Base-by-base conservation (phyloP, 2,329 filamentous ascomycete genomes). In the Exophiala alcalophila region DNA sequence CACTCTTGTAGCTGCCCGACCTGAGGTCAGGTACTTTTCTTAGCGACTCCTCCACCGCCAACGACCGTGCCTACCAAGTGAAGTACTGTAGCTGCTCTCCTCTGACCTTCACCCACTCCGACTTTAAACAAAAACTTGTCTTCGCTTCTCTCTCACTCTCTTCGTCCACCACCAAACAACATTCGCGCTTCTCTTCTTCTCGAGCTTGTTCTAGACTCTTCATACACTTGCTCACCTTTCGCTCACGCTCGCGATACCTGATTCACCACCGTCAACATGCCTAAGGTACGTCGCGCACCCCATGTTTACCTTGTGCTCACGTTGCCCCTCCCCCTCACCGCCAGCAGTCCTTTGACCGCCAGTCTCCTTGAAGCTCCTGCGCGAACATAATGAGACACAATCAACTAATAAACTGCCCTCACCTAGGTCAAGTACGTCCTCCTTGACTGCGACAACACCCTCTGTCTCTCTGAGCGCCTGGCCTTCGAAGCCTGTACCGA, bases 401-500 rank as follows among this genome's bases (percentile, higher is more conserved):
- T 7, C 10, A 12, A 47, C 44, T 45, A 30, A 47, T 34, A 14
- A 26, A 19, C 15, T 28, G 18, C 16, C 21, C 5, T 23, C 11
- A 12, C 35, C 9, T 19, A 81, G 75, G 83, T 86, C 67, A 85
- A 74, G 41, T 78, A 84, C 54, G 71, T 88, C 61, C 77, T 88
- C 58, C 84, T 88, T 64, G 84, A 88, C 58, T 74, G 71, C 56
- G 71, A 95, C 78, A 95, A 95, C 78, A 95, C 89, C 53, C 87
- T 95, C 65, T 88, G 92, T 65, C 82, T 94, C 60, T 94, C 87
- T 44, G 89, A 95, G 74, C 83, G 85, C 61, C 78, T 94, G 57
- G 90, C 89, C 63, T 95, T 95, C 66, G 87, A 91, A 71, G 89
- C 87, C 56, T 95, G 89, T 68, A 87, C 89, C 60, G 86, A 88